Conservation (phyloP, 192 early-diverging fungal species). For the Phlyctochytrium arcticum region DNA sequence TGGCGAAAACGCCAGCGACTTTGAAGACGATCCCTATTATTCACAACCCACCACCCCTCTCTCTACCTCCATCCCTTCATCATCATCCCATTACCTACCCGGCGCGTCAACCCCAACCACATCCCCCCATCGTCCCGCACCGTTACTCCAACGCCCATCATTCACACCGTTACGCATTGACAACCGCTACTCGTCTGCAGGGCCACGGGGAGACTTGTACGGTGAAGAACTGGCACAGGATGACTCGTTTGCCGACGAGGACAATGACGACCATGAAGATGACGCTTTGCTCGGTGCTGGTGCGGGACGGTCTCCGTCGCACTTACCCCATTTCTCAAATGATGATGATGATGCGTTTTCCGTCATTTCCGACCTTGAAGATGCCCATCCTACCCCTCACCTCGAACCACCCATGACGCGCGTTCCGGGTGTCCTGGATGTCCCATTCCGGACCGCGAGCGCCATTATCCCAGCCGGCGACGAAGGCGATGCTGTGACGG, state of each 20-base stretch:
- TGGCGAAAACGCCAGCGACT: not conserved
- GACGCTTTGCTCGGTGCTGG: too few relatives aligned
- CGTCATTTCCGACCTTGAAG: not conserved
- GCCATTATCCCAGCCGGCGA: slow-evolving; percentile 43
- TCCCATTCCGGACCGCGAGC: slow-evolving; percentile 27
- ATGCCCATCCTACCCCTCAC: slow-evolving; percentile 11
- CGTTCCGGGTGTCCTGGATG: slow-evolving; percentile 46
- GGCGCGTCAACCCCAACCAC: not conserved
- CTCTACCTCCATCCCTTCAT: not conserved
- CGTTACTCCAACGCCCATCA: not conserved
- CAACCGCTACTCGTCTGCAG: not conserved
- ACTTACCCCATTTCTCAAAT: too few relatives aligned
- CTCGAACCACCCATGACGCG: slow-evolving; percentile 49
- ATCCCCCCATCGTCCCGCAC: too few relatives aligned
- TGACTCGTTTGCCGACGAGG: too few relatives aligned
- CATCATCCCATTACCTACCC: not conserved
- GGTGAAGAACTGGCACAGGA: too few relatives aligned
- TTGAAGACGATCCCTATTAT: not conserved
- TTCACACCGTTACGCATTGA: not conserved
- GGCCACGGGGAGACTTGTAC: too few relatives aligned
- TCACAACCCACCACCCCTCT: not conserved
- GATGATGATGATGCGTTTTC: too few relatives aligned
- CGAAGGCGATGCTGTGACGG: slow-evolving; percentile 18
- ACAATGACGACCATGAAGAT: not conserved
- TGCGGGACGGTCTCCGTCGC: too few relatives aligned